Base-by-base conservation (phyloP, 208 protist genomes). In the Crithidia acanthocephali region DNA sequence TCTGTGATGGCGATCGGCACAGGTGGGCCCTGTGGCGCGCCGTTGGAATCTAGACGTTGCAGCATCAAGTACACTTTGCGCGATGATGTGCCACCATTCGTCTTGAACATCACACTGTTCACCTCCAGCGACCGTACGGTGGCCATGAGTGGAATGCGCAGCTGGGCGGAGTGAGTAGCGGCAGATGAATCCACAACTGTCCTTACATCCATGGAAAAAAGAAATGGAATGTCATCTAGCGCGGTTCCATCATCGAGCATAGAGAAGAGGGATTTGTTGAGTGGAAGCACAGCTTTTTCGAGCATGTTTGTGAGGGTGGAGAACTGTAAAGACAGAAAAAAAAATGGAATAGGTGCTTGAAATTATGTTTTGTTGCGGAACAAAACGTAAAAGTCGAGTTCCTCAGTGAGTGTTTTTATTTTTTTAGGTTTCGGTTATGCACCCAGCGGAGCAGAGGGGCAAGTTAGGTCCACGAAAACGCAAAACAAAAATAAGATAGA, bases 1-100 rank as follows among this genome's bases (percentile, higher is more conserved):
- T 76, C 57, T 16, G 61, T 66, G 11, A 52, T 60, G 25, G 15
- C 63, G 13, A 76, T 35, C 4, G 72, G 72, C 1, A 71, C 47
- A 10, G 72, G 72, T 2, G 57, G 61, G 2, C 72, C 63, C 1
- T 20, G 23, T 1, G 30, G 35, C 32, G 22, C 44, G 5, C 47
- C 72, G n/a, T 66, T 45, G 10, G 10, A 70, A 44, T 71, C 47
- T 13, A 71, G 56, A 37, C 57, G 72, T 15, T 76, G 72, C 25
- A 66, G 25, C 18, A 76, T 27, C 10, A 76, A 11, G 33, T 65
- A 66, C 3, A 76, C 63, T n/a, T 37, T 57, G 7, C 72, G 62
- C 1, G 23, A 25, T 15, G 8, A 25, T 18, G 63, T 45, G 20
- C 63, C 62, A 16, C 1, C 18, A 4, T 30, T 0, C 0, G 56